Conservation (phyloP, 2,329 filamentous ascomycete genomes). For the Penicillium nordicum region DNA sequence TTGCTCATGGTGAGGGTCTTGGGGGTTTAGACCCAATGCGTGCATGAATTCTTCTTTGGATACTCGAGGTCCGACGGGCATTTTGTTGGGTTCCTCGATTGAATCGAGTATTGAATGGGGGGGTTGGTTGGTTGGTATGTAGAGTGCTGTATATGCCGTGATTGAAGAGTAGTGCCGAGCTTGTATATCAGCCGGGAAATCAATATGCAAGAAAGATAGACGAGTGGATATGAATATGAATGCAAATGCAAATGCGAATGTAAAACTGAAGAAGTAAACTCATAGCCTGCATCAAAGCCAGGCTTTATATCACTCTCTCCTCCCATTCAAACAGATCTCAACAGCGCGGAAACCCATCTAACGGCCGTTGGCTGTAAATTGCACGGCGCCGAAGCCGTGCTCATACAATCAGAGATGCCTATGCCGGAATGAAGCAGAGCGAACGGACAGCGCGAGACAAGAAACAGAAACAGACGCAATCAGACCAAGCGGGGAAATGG, state of each 20-base stretch:
- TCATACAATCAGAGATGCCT: slow-evolving; percentile 18
- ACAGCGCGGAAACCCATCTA: slow-evolving; percentile 3
- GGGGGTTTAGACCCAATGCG: slow-evolving; percentile 41
- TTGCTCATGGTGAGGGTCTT: slow-evolving; percentile 43
- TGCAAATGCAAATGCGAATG: background rate
- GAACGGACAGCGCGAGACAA: slow-evolving; percentile 14
- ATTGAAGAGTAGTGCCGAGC: background rate
- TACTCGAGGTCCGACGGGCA: slow-evolving; percentile 43
- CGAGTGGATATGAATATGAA: background rate
- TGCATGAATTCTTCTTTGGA: slow-evolving; percentile 49
- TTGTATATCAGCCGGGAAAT: background rate
- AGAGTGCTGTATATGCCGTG: background rate
- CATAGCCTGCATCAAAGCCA: background rate
- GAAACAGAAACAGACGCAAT: slow-evolving; percentile 13
- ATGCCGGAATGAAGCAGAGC: slow-evolving; percentile 20
- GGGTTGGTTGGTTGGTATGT: background rate
- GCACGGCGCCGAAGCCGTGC: slow-evolving; percentile 6
- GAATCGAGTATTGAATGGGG: background rate
- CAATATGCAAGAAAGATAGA: background rate
- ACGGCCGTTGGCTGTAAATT: background rate
- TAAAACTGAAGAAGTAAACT: background rate
- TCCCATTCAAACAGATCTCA: slow-evolving; percentile 8
- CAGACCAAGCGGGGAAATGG: slow-evolving; percentile 11
- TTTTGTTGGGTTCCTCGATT: slow-evolving; percentile 7
- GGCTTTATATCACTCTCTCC: slow-evolving; percentile 14